A percentile compares a stretch with the other conserved stretches of the same genome.
phyloP scores from a whole-genome alignment of 805 yeast genomes.

The Kregervanrija fluxuum region DNA sequence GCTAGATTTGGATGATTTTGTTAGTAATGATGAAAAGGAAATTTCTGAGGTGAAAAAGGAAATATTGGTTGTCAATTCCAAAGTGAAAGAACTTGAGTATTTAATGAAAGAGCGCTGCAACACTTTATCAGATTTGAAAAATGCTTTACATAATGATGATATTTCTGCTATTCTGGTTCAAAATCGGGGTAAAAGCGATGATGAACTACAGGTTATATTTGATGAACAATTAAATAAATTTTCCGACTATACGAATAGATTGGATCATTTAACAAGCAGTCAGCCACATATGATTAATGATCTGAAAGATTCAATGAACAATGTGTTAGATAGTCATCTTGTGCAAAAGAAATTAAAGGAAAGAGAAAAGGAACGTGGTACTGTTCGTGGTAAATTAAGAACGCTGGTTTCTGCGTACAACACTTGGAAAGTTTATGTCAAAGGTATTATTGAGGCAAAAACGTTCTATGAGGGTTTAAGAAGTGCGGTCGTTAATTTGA shows the following conservation, averaged over 20 bases:
- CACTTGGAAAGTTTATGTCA: conserved; percentile 49
- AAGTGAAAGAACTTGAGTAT: conserved; percentile 52
- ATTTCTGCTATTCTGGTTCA: conserved; percentile 68
- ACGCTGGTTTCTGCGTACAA: conserved; percentile 43
- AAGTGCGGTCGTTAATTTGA: conserved; percentile 29
- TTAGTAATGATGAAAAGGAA: conserved; percentile 4
- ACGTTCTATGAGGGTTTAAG: conserved; percentile 44
- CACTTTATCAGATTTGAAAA: conserved; percentile 58
- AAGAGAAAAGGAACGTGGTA: conserved; percentile 33
- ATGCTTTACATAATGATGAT: conserved; percentile 71
- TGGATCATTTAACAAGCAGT: conserved; percentile 59
- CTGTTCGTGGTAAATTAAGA: conserved; percentile 31
- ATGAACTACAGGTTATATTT: conserved; percentile 44
- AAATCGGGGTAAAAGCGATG: conserved; percentile 44
- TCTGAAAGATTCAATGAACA: conserved; percentile 37
- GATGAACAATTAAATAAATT: conserved; percentile 72
- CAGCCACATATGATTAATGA: conserved; percentile 45
- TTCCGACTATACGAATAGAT: conserved; percentile 54
- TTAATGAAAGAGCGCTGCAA: conserved; percentile 58
- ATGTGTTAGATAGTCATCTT: conserved; percentile 39
- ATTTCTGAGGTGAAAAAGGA: conserved; percentile 27
- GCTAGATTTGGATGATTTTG: conserved; percentile 59
- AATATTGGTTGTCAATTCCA: conserved; percentile 46
- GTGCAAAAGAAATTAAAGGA: conserved; percentile 36
- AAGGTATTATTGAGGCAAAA: conserved; percentile 55